Evolutionary conservation across 768 basidiomycete species (phyloP).

Genomic region (Suillus lakei): DNA sequence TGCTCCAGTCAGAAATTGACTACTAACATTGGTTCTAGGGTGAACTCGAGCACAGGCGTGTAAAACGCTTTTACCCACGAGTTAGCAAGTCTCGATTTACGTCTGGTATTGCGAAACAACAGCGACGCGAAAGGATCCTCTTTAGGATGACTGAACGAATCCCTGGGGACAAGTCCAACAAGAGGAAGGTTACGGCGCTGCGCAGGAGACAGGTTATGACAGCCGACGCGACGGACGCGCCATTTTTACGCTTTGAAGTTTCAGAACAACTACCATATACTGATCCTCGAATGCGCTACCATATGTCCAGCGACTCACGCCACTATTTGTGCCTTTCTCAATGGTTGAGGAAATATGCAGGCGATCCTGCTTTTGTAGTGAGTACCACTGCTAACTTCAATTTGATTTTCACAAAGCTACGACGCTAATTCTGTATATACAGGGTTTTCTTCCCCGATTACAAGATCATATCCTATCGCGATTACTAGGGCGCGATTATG

Average conservation of each 20-base stretch:
- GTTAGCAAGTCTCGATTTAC: slow-evolving; percentile 40
- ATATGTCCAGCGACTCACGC: background rate
- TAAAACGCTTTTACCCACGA: slow-evolving; percentile 42
- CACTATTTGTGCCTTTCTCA: background rate
- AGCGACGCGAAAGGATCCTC: slow-evolving; percentile 18
- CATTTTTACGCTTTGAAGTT: background rate
- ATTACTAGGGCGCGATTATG: slow-evolving; percentile 15
- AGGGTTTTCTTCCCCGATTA: slow-evolving; percentile 23
- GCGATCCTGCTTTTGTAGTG: background rate
- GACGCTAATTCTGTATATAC: background rate
- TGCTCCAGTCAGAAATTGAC: background rate
- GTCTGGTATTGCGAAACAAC: slow-evolving; percentile 34
- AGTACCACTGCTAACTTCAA: background rate
- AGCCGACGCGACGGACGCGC: background rate
- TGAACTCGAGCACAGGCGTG: slow-evolving; percentile 40
- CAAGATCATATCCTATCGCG: slow-evolving; percentile 24
- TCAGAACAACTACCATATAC: background rate
- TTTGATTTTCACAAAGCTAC: too few relatives aligned
- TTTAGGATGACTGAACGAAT: background rate
- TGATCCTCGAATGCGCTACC: background rate
- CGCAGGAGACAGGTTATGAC: background rate
- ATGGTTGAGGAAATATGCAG: background rate
- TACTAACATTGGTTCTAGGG: slow-evolving; percentile 28
- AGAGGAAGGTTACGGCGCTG: too few relatives aligned
- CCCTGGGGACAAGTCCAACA: too few relatives aligned